Base-by-base conservation (phyloP, 2,329 filamentous ascomycete species). In the Stagonosporopsis cucurbitacearum region DNA sequence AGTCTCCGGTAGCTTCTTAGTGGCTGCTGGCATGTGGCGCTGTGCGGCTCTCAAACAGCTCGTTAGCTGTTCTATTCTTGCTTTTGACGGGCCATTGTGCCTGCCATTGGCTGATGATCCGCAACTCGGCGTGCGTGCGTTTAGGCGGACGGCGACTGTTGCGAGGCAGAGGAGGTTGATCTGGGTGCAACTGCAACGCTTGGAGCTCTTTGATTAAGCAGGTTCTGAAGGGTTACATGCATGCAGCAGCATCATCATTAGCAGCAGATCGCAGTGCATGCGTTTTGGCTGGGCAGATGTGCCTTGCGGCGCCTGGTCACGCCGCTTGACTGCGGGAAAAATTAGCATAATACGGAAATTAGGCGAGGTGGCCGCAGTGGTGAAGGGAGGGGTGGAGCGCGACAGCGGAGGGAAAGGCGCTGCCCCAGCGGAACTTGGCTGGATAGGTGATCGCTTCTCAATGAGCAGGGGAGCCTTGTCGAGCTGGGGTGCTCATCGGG, bases 371-470 rank as follows among this genome's bases (percentile, higher is more conserved):
- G 47, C 42, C 37, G 42, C 42, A 25, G 47, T 46, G 22, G 12
- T 19, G 42, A 39, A 56, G 47, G 53, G 53, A 47, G 53, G 53
- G 53, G 53, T 56, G 53, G 53, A 56, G 53, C 53, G 53, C 53
- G 36, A 42, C 25, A 40, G 39, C 50, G 50, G 41, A 46, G 22
- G 23, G 30, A 32, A 12, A 2, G 42, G 30, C 40, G 40, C 46
- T 45, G 40, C 43, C 36, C 30, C 26, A 42, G 50, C 47, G 53
- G 53, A 56, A 46, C 30, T 13, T 45, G 19, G 39, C 15, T 22
- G 45, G n/a, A n/a, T n/a, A n/a, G n/a, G 19, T 23, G 11, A 15
- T 32, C 40, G 36, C 46, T 37, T 19, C 33, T 1, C 6, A 1
- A 3, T n/a, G 15, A 30, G 46, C 52, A 45, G 41, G 46, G 46